Evolutionary conservation across 2,329 filamentous ascomycete genomes (phyloP).

Genomic region (Escovopsis weberi): DNA sequence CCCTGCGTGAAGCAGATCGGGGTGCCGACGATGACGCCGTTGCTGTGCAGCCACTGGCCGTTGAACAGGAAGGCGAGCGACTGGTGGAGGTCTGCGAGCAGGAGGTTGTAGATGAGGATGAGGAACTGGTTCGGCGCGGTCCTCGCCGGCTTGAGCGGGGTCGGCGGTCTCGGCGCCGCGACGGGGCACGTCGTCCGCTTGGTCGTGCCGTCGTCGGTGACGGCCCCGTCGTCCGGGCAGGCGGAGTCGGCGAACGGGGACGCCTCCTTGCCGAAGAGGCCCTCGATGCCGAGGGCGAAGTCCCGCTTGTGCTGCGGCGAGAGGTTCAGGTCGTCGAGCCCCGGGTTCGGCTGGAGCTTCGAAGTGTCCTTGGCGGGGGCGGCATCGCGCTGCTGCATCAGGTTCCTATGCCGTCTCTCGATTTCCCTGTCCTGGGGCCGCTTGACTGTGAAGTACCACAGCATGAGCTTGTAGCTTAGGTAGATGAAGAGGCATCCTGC

Average conservation of each 20-base stretch:
- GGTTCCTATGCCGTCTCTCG: neutral
- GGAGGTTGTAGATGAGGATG: constrained; percentile 53
- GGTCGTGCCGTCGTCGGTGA: neutral
- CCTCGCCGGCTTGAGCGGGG: constrained; percentile 9
- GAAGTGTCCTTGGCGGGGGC: neutral
- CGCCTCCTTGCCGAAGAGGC: constrained; percentile 14
- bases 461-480: constrained; percentile 16
- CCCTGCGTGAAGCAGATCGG: constrained; percentile 48
- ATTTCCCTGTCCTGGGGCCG: neutral
- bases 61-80: constrained; percentile 49
- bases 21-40: constrained; percentile 39
- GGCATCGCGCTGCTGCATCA: neutral
- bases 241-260: no score
- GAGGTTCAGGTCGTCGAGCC: neutral
- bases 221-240: no score
- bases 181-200: neutral
- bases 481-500: constrained; percentile 17
- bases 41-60: constrained; percentile 38
- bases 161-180: neutral
- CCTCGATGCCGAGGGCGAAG: constrained; percentile 22
- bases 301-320: constrained; percentile 14
- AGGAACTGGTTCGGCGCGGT: constrained; percentile 50
- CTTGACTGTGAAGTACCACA: constrained; percentile 14
- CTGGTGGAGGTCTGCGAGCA: constrained; percentile 55
- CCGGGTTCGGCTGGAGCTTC: no score